A percentile compares a stretch with the other conserved stretches of the same genome.
Evolutionary conservation across 2,329 filamentous ascomycete species (phyloP).

Genomic region (Chaetomiaceae sp.): DNA sequence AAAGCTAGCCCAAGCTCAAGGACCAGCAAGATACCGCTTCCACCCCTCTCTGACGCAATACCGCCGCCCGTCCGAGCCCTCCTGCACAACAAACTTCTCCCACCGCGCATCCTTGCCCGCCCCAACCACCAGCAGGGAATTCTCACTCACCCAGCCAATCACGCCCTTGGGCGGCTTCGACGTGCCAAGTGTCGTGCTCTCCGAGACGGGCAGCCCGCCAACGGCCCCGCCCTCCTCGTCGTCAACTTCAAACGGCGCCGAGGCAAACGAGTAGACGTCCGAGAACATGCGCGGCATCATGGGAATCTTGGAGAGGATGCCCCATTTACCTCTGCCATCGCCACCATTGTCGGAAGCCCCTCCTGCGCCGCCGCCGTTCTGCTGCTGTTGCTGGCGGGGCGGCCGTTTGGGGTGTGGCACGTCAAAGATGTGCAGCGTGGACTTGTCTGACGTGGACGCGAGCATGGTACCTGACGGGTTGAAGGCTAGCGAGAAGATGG

Average conservation of each 20-base stretch:
- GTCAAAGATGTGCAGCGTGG: slow-evolving; percentile 91
- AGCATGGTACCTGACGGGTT: slow-evolving; percentile 75
- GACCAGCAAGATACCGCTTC: slow-evolving; percentile 56
- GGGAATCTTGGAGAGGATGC: slow-evolving; percentile 76
- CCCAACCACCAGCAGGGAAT: slow-evolving; percentile 69
- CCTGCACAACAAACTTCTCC: slow-evolving; percentile 78
- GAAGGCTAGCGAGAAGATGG: slow-evolving; percentile 83
- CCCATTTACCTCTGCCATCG: slow-evolving; percentile 71
- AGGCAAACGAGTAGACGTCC: slow-evolving; percentile 82
- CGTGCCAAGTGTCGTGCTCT: slow-evolving; percentile 45
- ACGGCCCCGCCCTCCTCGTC: slow-evolving; percentile 54
- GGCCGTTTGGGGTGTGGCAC: slow-evolving; percentile 56
- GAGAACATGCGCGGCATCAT: slow-evolving; percentile 83
- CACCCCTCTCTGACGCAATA: slow-evolving; percentile 69
- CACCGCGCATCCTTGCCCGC: slow-evolving; percentile 77
- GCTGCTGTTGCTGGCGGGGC: slow-evolving; percentile 22
- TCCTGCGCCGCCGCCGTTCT: slow-evolving; percentile 12
- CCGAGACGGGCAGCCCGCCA: slow-evolving; percentile 42
- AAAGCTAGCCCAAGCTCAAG: background rate
- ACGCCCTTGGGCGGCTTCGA: slow-evolving; percentile 71
- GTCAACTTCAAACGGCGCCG: slow-evolving; percentile 75
- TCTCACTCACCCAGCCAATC: slow-evolving; percentile 77
- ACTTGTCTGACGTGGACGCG: slow-evolving; percentile 94
- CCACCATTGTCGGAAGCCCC: slow-evolving; percentile 31
- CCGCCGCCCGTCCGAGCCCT: slow-evolving; percentile 63